Base-by-base conservation (phyloP, 2,329 filamentous ascomycete genomes). In the Cercospora sp. region DNA sequence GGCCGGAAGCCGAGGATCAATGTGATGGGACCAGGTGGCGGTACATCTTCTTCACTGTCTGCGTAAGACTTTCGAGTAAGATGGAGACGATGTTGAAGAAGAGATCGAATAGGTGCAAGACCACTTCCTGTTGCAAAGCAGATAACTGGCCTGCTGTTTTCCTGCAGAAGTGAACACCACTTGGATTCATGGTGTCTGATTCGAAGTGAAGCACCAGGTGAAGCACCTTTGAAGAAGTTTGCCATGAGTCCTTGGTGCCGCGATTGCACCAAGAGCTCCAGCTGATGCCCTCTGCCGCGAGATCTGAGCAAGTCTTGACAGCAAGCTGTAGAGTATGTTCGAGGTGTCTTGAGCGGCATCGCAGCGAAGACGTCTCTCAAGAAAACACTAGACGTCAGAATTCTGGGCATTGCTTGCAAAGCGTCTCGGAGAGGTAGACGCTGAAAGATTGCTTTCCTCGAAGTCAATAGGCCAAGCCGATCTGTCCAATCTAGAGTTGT, bases 121-220 rank as follows among this genome's bases (percentile, higher is more conserved):
- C 59, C 59, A n/a, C 59, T 61, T 13, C 59, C 59, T 28, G 59
- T 61, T 3, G 59, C 59, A 13, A 61, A 61, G 36, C 59, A 61
- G 8, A 61, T 61, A 1, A 61, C 39, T 5, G 59, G 36, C 3
- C 12, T 42, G 39, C 31, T 45, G 13, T 2, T 3, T 1, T 42
- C 59, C 23, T 61, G 16, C 59, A 61, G 36, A 1, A 61, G 9
- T 5, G 36, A 8, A 5, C 20, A 28, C 39, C 20, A 42, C 12
- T 42, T 26, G 0, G 20, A 18, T 36, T 42, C 33, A 2, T 48
- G 59, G n/a, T 42, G 26, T 13, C 39, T 20, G 9, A 61, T 10
- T 42, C 59, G 33, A 5, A 61, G 23, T n/a, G 33, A 12, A 16
- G 59, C 28, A 1, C 36, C 36, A 0, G n/a, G 2, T 1, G 33